phyloP scores from a whole-genome alignment of 2,329 filamentous ascomycete species.

The Pleurostoma richardsiae region DNA sequence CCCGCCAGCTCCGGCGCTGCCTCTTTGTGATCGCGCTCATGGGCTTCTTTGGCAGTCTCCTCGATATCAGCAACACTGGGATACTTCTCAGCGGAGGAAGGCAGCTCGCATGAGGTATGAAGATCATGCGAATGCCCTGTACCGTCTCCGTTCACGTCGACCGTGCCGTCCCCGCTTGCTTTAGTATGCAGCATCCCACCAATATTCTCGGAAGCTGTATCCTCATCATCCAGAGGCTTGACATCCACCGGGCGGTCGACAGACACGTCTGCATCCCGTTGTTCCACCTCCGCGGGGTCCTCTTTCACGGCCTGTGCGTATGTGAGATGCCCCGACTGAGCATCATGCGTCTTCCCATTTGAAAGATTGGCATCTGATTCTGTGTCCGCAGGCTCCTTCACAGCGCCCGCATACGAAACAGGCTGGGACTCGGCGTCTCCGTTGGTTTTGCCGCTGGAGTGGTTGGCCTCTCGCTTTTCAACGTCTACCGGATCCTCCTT shows the following conservation, averaged over 20 bases:
- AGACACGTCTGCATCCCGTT: not conserved
- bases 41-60: slow-evolving; percentile 1
- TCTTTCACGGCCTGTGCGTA: slow-evolving; percentile 8
- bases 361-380: too few relatives aligned
- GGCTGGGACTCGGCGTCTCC: slow-evolving; percentile 3
- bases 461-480: not conserved
- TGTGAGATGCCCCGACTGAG: slow-evolving; percentile 4
- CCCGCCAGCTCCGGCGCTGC: slow-evolving; percentile 27
- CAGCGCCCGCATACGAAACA: not conserved
- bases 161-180: not conserved
- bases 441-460: not conserved
- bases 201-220: too few relatives aligned
- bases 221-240: too few relatives aligned
- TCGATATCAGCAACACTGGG: slow-evolving; percentile 8
- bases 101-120: not conserved
- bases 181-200: not conserved
- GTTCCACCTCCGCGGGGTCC: not conserved
- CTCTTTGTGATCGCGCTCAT: slow-evolving; percentile 5
- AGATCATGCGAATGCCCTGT: not conserved
- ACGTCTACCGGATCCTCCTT: slow-evolving; percentile 7
- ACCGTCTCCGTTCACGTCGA: not conserved
- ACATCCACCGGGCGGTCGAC: too few relatives aligned
- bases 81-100: slow-evolving; percentile 4
- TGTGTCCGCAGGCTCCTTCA: too few relatives aligned
- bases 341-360: too few relatives aligned